These are phyloP conservation scores for Epichloe uncinata DNA, from an alignment of 2,329 filamentous ascomycete genomes.

Conservation along the genomic window DNA sequence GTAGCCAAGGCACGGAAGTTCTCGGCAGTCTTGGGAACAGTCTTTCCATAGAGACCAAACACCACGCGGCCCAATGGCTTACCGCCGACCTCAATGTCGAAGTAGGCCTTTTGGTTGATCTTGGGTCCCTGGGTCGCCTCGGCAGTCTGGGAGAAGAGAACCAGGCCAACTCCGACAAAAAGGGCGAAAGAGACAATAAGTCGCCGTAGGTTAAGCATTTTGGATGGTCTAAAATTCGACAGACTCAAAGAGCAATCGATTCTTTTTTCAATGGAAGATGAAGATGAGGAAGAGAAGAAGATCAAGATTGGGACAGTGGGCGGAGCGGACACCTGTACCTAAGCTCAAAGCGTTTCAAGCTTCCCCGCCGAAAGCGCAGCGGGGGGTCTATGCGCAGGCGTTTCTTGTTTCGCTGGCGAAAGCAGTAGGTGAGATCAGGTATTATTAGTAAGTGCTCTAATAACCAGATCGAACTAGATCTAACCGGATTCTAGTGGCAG, in stretches of 20 bases:
- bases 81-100: slow-evolving; percentile 69
- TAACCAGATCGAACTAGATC: too few relatives aligned
- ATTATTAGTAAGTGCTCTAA: too few relatives aligned
- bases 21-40: slow-evolving; percentile 60
- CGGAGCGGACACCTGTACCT: slow-evolving; percentile 10
- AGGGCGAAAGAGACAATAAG: slow-evolving; percentile 60
- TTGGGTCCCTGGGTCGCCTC: slow-evolving; percentile 76
- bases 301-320: background rate
- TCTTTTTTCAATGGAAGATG: background rate
- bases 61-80: slow-evolving; percentile 61
- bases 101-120: slow-evolving; percentile 92
- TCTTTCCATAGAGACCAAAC: slow-evolving; percentile 78
- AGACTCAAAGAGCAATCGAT: background rate
- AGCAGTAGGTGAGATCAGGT: too few relatives aligned
- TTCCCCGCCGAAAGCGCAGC: slow-evolving; percentile 9
- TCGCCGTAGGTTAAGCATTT: slow-evolving; percentile 64
- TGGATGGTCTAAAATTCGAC: slow-evolving; percentile 15
- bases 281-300: background rate
- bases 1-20: slow-evolving; percentile 73
- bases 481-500: too few relatives aligned
- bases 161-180: slow-evolving; percentile 59
- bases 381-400: background rate
- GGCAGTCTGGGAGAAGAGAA: slow-evolving; percentile 62
- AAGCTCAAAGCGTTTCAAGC: slow-evolving; percentile 7
- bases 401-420: too few relatives aligned